A percentile compares a stretch with the other conserved stretches of the same genome.
phyloP scores from a whole-genome alignment of 768 basidiomycete species.

The Psilocybe tampanensis region DNA sequence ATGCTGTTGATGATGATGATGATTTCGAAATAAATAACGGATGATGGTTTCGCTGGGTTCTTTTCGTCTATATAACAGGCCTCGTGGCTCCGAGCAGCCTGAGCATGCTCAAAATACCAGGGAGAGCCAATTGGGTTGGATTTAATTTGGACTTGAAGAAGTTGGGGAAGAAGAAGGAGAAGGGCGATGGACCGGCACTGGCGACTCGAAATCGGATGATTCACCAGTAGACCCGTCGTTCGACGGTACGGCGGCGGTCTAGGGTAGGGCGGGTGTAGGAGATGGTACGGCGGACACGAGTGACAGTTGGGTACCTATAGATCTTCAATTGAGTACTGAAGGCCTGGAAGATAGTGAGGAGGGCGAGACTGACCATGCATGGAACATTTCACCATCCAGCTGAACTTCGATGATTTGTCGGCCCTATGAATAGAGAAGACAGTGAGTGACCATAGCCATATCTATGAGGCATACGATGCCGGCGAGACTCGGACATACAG shows the following conservation, averaged over 20 bases:
- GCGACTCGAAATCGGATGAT: too few species aligned
- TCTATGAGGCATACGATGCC: background rate
- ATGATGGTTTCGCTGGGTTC: too few species aligned
- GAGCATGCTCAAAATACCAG: too few species aligned
- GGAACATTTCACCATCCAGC: constrained; percentile 71
- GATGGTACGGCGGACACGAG: constrained; percentile 75
- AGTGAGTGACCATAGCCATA: constrained; percentile 1
- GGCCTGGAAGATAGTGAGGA: background rate
- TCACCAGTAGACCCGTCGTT: constrained; percentile 80
- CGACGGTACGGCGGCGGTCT: constrained; percentile 55
- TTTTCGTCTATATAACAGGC: too few species aligned
- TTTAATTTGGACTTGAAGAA: too few species aligned
- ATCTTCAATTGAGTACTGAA: constrained; percentile 7
- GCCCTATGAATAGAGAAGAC: constrained; percentile 47
- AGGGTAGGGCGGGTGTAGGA: constrained; percentile 53
- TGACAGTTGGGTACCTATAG: constrained; percentile 80
- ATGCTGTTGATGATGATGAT: too few species aligned
- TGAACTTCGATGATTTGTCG: constrained; percentile 84
- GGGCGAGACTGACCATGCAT: constrained; percentile 53
- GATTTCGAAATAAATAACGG: too few species aligned
- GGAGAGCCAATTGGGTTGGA: too few species aligned
- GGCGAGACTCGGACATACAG: constrained; percentile 53
- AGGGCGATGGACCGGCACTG: background rate
- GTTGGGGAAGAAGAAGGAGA: background rate
- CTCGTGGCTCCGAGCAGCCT: too few species aligned